Evolutionary conservation across 2,329 filamentous ascomycete genomes (phyloP), one percentile per base, ranked within the genome.

Genomic region (Penicillium sp.): DNA sequence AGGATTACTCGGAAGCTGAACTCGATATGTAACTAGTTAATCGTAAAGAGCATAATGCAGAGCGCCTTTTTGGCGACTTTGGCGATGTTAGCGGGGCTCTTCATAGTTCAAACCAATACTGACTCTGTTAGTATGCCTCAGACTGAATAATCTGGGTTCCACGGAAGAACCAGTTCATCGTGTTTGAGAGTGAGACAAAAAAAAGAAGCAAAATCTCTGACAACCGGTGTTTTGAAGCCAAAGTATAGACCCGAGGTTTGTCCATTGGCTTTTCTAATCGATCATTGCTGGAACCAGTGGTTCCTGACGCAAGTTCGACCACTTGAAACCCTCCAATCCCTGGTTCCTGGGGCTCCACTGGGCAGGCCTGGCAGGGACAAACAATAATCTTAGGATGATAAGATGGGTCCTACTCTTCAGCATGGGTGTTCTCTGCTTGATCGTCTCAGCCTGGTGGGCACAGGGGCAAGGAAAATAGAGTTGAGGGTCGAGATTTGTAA

Each of bases 251-350:
- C 44, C 58, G 51, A 60, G 41, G 51, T 55, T 55, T 60, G 58
- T 55, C 57, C 57, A 46, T 45, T 26, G 44, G 44, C 47, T 48
- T 54, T 53, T 49, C 19, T 21, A 26, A 54, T 45, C 50, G 58
- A 66, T 68, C 64, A 45, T 62, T 67, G 58, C 66, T 58, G 26
- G 41, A 54, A 63, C 60, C 46, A 49, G 60, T 58, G 47, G 64
- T 66, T 65, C 64, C 60, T 67, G 61, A 58, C 45, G 54, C 62
- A 58, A 41, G 35, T 41, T 41, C 35, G 35, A 55, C 41, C 41
- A 44, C 41, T 50, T 60, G 45, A 60, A 60, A 49, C 58, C n/a
- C n/a, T 23, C 19, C 9, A 41, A 41, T 56, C 52, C 50, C 61
- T 64, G 56, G 57, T 60, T 64, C 61, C 58, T 64, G 64, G 61